Base-by-base conservation (phyloP, 495 filamentous ascomycete species). In the Aspergillus sparsus region DNA sequence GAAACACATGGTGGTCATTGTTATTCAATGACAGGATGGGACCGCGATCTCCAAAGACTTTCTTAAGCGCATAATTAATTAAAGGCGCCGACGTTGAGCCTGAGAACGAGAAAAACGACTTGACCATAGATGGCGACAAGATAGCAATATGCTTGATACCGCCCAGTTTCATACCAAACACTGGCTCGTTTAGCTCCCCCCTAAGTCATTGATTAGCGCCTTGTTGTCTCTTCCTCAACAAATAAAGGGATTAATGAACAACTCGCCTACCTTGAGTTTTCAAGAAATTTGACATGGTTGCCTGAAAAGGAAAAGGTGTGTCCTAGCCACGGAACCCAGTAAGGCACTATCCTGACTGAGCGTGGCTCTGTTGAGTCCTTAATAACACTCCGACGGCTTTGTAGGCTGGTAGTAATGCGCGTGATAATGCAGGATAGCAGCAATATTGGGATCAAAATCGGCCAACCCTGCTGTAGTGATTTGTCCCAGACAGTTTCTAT, bases 291-390 rank as follows among this genome's bases (percentile, higher is more conserved):
- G 15, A 78, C 70, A 66, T 77, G 72, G 53, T 79, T 65, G 66
- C 77, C 75, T 13, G 78, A 60, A 65, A 84, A 74, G 16, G 75
- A 70, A 27, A 78, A 55, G 11, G 78, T 70, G 73, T 88, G 84
- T 41, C 85, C 82, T 2, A 87, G 37, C 60, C 78, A 73, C 11
- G 85, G 85, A 7, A 87, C 55, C 82, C 83, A 88, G 70, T 87
- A 88, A 11, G 85, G 83, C 9, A 77, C 54, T 36, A 71, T 62
- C 61, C 72, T 74, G 44, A 82, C 74, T 50, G 55, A 67, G 59
- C 65, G 70, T 35, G 67, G 51, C 34, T 71, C 62, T 34, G 62
- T 55, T 13, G 60, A 45, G 41, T 64, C 57, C 32, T 13, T 53
- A 33, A 39, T 44, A n/a, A 52, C 58, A 31, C 56, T 57, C 16